phyloP scores from a whole-genome alignment of 2,329 filamentous ascomycete species.

The Hypoxylon sp. region DNA sequence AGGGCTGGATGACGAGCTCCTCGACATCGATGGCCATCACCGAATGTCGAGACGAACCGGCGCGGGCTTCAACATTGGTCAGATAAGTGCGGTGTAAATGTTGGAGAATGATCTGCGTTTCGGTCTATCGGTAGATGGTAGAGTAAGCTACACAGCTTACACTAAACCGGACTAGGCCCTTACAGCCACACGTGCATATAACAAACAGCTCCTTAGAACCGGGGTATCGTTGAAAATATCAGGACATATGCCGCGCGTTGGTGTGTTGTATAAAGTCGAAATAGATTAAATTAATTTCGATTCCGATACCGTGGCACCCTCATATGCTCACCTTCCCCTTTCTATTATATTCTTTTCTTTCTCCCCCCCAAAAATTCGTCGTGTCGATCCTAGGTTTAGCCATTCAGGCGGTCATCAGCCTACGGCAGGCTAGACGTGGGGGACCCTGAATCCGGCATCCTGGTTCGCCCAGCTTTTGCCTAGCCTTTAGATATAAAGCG shows the following conservation, averaged over 20 bases:
- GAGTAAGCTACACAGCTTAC: constrained; percentile 17
- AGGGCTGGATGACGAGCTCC: constrained; percentile 56
- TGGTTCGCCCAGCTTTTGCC: constrained; percentile 42
- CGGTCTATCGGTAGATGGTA: constrained; percentile 13
- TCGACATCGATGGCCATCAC: constrained; percentile 51
- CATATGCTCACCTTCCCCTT: constrained; percentile 41
- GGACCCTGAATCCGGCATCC: constrained; percentile 42
- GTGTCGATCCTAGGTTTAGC: constrained; percentile 28
- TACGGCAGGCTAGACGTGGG: constrained; percentile 34
- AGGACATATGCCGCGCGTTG: constrained; percentile 2
- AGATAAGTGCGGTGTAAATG: constrained; percentile 9
- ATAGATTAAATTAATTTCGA: constrained; percentile 30
- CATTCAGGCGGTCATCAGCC: constrained; percentile 41
- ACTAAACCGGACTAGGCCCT: constrained; percentile 35
- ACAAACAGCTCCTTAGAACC: constrained; percentile 24
- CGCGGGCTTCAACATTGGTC: constrained; percentile 34
- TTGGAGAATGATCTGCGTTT: constrained; percentile 16
- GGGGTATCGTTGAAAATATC: constrained; percentile 25
- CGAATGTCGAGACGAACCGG: constrained; percentile 34
- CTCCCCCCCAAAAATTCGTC: constrained; percentile 13
- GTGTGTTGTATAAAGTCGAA: constrained; percentile 20
- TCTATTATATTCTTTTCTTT: constrained; percentile 11
- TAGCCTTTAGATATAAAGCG: constrained; percentile 17
- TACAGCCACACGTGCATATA: constrained; percentile 34
- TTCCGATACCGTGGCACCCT: constrained; percentile 26